phyloP scores from a whole-genome alignment of 2,329 filamentous ascomycete species.

The Aspergillus eucalypticola region DNA sequence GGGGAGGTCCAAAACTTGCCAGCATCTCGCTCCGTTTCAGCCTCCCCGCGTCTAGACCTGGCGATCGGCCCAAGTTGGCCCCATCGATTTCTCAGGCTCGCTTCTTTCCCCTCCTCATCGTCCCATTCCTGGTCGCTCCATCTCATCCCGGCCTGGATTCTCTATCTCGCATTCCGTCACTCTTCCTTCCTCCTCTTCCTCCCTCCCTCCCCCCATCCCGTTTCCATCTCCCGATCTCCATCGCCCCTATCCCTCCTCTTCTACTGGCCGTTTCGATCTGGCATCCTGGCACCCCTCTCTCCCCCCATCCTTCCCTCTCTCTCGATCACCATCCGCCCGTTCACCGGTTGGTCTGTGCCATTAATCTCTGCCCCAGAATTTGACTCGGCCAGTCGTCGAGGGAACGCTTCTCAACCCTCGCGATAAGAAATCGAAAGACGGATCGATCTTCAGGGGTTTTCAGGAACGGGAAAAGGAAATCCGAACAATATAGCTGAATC shows the following conservation, averaged over 20 bases:
- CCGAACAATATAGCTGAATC: background rate
- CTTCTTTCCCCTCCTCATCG: conserved; percentile 15
- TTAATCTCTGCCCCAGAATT: conserved; percentile 7
- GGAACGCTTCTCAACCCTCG: background rate
- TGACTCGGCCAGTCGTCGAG: background rate
- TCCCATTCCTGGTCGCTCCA: conserved; percentile 12
- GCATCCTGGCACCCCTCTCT: background rate
- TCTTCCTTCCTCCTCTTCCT: conserved; percentile 9
- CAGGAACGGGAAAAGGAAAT: background rate
- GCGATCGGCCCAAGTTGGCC: conserved; percentile 29
- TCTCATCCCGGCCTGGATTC: background rate
- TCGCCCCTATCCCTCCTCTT: background rate
- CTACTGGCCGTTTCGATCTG: background rate
- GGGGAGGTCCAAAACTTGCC: background rate
- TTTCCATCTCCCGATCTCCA: background rate
- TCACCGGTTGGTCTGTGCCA: conserved; percentile 3
- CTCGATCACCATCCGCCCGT: background rate
- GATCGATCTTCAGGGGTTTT: background rate
- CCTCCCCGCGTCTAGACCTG: conserved; percentile 35
- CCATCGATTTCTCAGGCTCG: conserved; percentile 22
- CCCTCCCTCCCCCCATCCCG: background rate
- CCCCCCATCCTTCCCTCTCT: background rate
- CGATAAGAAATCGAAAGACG: background rate
- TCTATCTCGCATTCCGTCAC: background rate
- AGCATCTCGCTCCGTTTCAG: conserved; percentile 19